phyloP scores from a whole-genome alignment of 2,329 filamentous ascomycete species.

The Aspergillus pseudoviridinutans region DNA sequence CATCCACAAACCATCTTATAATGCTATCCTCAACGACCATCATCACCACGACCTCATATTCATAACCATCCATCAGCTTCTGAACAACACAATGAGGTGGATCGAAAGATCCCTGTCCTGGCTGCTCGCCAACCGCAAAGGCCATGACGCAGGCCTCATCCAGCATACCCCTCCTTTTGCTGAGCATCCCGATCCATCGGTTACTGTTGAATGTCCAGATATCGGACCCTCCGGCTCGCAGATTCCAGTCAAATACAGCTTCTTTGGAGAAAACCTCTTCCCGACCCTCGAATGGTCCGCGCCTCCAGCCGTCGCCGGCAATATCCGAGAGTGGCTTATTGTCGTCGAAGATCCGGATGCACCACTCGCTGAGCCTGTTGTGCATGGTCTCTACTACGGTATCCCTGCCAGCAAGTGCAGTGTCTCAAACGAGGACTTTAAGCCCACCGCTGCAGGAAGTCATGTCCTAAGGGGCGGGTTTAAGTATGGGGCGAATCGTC shows the following conservation, averaged over 20 bases:
- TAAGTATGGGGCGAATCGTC: slow-evolving; percentile 43
- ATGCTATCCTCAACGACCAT: neutral
- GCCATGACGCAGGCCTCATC: too few relatives aligned
- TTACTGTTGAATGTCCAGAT: too few relatives aligned
- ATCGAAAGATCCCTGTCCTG: too few relatives aligned
- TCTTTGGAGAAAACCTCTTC: slow-evolving; percentile 20
- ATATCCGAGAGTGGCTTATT: slow-evolving; percentile 46
- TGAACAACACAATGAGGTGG: too few relatives aligned
- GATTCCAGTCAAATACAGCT: too few relatives aligned
- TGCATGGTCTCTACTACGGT: slow-evolving; percentile 44
- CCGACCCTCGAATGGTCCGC: slow-evolving; percentile 43
- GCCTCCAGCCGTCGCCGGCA: slow-evolving; percentile 13
- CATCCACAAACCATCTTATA: neutral
- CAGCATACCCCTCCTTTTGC: too few relatives aligned
- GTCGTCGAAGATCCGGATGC: slow-evolving; percentile 48
- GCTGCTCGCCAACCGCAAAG: too few relatives aligned
- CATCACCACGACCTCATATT: too few relatives aligned
- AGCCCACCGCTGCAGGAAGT: slow-evolving; percentile 19
- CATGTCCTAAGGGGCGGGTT: slow-evolving; percentile 40
- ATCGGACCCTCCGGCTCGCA: too few relatives aligned
- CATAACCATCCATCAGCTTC: too few relatives aligned
- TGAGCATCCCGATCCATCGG: too few relatives aligned
- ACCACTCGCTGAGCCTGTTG: slow-evolving; percentile 43
- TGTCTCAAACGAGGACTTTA: slow-evolving; percentile 38
- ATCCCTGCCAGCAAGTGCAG: slow-evolving; percentile 35